A percentile compares a stretch with the other conserved stretches of the same genome.
Conservation (phyloP, 306 rosid species). For the Prunus mira region DNA sequence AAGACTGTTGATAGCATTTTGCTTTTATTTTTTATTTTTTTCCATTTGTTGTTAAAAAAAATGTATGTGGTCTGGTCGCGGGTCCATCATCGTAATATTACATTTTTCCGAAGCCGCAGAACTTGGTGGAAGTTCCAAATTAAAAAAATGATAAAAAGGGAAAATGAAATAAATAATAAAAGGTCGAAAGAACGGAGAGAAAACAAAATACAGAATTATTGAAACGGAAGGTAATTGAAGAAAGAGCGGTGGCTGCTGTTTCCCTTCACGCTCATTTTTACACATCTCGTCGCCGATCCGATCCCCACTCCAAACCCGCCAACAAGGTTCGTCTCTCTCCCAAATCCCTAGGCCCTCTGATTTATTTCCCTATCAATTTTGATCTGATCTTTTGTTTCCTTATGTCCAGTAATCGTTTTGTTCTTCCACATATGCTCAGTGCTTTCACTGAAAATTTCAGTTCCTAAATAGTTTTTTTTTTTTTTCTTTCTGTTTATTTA, state of each 20-base stretch:
- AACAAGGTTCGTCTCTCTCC: constrained; percentile 5
- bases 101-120: neutral
- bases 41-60: too few relatives aligned
- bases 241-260: neutral
- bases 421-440: neutral
- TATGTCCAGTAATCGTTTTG: neutral
- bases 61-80: neutral
- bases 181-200: neutral
- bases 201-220: neutral
- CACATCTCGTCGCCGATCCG: constrained; percentile 11
- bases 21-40: too few relatives aligned
- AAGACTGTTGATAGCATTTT: too few relatives aligned
- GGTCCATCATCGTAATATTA: neutral
- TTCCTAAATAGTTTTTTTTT: neutral
- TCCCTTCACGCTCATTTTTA: neutral
- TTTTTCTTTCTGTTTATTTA: neutral
- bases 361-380: neutral
- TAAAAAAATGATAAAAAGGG: neutral
- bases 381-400: constrained; percentile 1
- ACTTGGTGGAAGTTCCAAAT: neutral
- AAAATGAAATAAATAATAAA: neutral
- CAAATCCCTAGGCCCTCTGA: neutral
- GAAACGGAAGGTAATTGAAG: constrained; percentile 1
- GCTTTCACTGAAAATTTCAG: neutral
- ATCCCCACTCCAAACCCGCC: constrained; percentile 2